phyloP scores from a whole-genome alignment of 1,284 basidiomycete species.

The Pseudozyma hubeiensis region DNA sequence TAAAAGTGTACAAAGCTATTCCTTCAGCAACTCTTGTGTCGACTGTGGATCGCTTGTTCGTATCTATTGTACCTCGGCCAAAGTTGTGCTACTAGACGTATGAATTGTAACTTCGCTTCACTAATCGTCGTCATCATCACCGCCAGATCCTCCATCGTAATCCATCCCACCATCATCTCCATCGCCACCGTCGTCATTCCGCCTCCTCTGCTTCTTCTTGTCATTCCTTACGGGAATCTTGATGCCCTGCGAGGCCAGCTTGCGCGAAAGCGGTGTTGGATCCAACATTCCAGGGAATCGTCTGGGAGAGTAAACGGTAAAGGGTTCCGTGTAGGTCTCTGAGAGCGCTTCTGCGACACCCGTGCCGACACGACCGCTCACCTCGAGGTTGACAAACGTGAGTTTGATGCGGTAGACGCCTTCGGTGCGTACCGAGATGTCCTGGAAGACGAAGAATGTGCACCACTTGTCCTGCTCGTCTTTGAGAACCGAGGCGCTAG shows the following conservation, averaged over 20 bases:
- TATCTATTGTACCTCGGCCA: too few relatives aligned
- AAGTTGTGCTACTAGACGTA: too few relatives aligned
- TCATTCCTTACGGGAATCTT: conserved; percentile 63
- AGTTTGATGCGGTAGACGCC: conserved; percentile 63
- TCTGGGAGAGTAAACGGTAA: conserved; percentile 61
- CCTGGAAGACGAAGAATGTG: conserved; percentile 65
- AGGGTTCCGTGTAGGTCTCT: conserved; percentile 61
- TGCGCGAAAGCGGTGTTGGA: conserved; percentile 59
- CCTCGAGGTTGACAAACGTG: conserved; percentile 58
- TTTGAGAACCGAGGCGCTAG: conserved; percentile 60
- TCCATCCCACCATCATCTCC: conserved; percentile 31
- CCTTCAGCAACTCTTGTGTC: too few relatives aligned
- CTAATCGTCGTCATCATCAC: conserved; percentile 44
- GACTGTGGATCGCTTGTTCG: too few relatives aligned
- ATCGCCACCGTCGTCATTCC: conserved; percentile 22
- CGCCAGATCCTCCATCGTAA: conserved; percentile 40
- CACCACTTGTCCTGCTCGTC: conserved; percentile 60
- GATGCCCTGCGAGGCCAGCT: conserved; percentile 62
- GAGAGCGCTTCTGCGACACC: conserved; percentile 59
- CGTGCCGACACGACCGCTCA: conserved; percentile 53
- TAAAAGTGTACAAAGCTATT: too few relatives aligned
- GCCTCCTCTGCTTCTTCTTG: conserved; percentile 56
- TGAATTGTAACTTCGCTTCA: neutral
- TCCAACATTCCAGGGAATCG: conserved; percentile 63
- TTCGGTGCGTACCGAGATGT: conserved; percentile 60